Evolutionary conservation across 176 grass and related monocot species (phyloP).

Genomic region (Hordeum marinum): DNA sequence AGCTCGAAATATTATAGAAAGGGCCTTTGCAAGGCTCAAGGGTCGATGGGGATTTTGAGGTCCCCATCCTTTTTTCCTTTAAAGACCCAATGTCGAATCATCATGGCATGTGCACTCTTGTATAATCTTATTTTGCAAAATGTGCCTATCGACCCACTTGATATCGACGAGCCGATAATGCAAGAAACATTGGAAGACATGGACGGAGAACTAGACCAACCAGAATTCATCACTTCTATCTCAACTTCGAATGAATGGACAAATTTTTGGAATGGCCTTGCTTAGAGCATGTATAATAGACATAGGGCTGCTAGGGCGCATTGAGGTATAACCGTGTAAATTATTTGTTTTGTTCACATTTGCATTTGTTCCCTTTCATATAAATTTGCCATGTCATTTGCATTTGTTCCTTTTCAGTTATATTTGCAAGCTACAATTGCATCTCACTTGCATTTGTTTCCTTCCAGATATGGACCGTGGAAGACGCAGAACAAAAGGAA

Average conservation of each 20-base stretch:
- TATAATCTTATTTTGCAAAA: conserved; percentile 3
- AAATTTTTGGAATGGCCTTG: not conserved
- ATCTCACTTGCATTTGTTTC: too few species aligned
- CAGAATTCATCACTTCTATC: not conserved
- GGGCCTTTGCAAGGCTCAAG: not conserved
- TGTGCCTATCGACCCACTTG: not conserved
- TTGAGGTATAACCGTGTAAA: too few species aligned
- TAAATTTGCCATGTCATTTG: too few species aligned
- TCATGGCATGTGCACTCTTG: not conserved
- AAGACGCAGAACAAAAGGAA: too few species aligned
- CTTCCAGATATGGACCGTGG: too few species aligned
- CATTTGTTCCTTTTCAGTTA: too few species aligned
- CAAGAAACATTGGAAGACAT: not conserved
- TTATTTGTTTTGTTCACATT: too few species aligned
- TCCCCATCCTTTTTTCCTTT: not conserved
- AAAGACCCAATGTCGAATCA: not conserved
- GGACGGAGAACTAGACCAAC: not conserved
- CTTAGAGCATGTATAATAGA: not conserved
- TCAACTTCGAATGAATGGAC: not conserved
- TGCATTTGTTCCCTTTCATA: too few species aligned
- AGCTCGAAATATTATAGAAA: not conserved
- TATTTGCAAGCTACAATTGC: too few species aligned
- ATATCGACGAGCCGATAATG: not conserved
- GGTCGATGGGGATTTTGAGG: too few species aligned
- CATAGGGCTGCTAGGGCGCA: not conserved